Base-by-base conservation (phyloP, 352 stramenopile species). In the Phytophthora uliginosa region DNA sequence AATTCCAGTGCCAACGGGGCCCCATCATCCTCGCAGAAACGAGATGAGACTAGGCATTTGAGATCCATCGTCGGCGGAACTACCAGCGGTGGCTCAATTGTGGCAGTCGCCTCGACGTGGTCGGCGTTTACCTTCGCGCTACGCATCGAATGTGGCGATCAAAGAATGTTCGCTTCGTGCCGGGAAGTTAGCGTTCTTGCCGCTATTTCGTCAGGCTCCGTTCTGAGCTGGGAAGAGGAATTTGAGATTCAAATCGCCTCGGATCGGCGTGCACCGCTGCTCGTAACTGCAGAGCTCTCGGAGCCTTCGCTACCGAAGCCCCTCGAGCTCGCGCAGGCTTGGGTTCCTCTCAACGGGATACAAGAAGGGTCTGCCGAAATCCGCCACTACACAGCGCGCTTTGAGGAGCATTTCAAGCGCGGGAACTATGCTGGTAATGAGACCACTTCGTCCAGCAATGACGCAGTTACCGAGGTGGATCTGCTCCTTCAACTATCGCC, bases 401-500 rank as follows among this genome's bases (percentile, higher is more conserved):
- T 93, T 28, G 79, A 91, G 53, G 75, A 89, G 36, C 83, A 92
- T 67, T 93, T 92, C 45, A 77, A 79, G 18, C 79, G 82, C 20
- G 77, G 77, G 13, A 24, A 64, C 15, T 73, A 71, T 58, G 52
- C 42, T 7, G 40, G 69, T 17, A 66, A 47, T 47, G 61, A 71
- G 2, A 45, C 53, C 3, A 4, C 12, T 60, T 7, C 42, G 0
- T 1, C 4, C 3, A 62, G 17, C 12, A 53, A 13, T 34, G 42
- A n/a, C 31, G 5, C n/a, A 15, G 18, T 57, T 1, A 82, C 81
- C 22, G 85, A 91, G 20, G 53, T 89, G 34, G 84, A 93, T 17
- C 55, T 93, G 6, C 73, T 90, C n/a, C 71, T 91, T 10, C 86
- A 92, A 28, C 54, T 92, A 1, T 93, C 86, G 3, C 86, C 86